Conservation (phyloP, 1,284 basidiomycete species). For the Phellinidium pouzarii region DNA sequence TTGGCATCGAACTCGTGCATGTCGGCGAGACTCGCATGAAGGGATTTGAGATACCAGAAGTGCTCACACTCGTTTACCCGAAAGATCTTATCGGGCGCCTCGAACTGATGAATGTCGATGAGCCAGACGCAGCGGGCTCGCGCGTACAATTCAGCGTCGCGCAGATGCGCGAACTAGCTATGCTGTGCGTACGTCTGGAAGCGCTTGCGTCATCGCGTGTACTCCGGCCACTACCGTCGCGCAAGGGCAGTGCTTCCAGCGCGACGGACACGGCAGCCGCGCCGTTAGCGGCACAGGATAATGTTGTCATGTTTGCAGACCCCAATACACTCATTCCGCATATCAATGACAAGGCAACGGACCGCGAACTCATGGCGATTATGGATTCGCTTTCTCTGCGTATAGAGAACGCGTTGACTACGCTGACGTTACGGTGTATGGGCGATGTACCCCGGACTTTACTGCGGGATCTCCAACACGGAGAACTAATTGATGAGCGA, state of each 20-base stretch:
- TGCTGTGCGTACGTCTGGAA: constrained; percentile 80
- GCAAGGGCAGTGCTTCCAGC: constrained; percentile 43
- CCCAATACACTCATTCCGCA: constrained; percentile 64
- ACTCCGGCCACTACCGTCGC: constrained; percentile 44
- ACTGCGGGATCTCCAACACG: constrained; percentile 27
- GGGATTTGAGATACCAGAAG: constrained; percentile 87
- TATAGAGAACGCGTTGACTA: constrained; percentile 74
- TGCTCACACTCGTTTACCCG: constrained; percentile 82
- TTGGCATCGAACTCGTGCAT: constrained; percentile 70
- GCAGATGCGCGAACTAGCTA: constrained; percentile 73
- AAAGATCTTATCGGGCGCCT: constrained; percentile 69
- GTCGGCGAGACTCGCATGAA: constrained; percentile 93
- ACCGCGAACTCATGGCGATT: constrained; percentile 68
- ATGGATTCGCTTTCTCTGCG: constrained; percentile 72
- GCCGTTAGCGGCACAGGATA: constrained; percentile 29
- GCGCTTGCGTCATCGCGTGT: constrained; percentile 65
- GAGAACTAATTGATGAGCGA: constrained; percentile 38
- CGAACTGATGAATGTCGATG: constrained; percentile 41
- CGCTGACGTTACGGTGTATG: constrained; percentile 37
- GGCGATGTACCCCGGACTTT: constrained; percentile 23
- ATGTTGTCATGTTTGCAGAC: constrained; percentile 47
- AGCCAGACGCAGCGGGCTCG: constrained; percentile 40
- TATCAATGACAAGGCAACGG: constrained; percentile 67
- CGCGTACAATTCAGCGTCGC: constrained; percentile 66
- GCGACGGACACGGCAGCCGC: constrained; percentile 15